Evolutionary conservation across 2,329 filamentous ascomycete genomes (phyloP), one percentile per base, ranked within the genome.

Genomic region (Diaporthe nobilis): DNA sequence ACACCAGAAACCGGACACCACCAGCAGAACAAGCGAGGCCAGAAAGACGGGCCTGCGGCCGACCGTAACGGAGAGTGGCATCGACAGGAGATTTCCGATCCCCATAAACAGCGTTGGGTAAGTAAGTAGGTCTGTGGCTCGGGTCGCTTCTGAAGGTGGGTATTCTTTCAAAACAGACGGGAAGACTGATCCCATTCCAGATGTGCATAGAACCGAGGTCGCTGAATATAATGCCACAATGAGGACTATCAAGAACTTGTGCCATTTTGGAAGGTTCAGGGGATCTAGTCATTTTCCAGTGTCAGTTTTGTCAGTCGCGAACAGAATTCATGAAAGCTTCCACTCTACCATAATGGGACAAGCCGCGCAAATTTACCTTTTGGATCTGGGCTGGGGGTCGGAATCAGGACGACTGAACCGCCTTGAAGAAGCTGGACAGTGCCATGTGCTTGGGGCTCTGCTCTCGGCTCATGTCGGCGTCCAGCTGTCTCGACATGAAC

Each of bases 261-360:
- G 60, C 60, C 60, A 63, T 63, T 10, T 63, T 31, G 60, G 60
- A 13, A 63, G 60, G 20, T 63, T 63, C 1, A 63, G 39, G 13
- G 60, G 60, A 2, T 63, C 60, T 63, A 20, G 13, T 1, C 37
- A 12, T 63, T n/a, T 20, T n/a, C 28, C 22, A 42, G 22, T 10
- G 57, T 60, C 22, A 60, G 34, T 60, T 25, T 25, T 25, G 12
- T 2, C 9, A 60, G 3, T 10, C 5, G 10, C 34, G 4, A 6
- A 4, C 13, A 34, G 22, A 13, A 17, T 8, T 31, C 7, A 7
- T n/a, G 31, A 22, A 13, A 60, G 57, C 34, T 5, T 13, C 20
- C 4, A 39, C 9, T 39, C 2, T 4, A 7, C 25, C 12, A 31
- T 12, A 1, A 20, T n/a, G 10, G 13, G 10, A 9, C 53, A 9